A percentile compares a stretch with the other conserved stretches of the same genome.
Evolutionary conservation across 1,284 basidiomycete genomes (phyloP).

Genomic region (Lignosus rhinocerotis): DNA sequence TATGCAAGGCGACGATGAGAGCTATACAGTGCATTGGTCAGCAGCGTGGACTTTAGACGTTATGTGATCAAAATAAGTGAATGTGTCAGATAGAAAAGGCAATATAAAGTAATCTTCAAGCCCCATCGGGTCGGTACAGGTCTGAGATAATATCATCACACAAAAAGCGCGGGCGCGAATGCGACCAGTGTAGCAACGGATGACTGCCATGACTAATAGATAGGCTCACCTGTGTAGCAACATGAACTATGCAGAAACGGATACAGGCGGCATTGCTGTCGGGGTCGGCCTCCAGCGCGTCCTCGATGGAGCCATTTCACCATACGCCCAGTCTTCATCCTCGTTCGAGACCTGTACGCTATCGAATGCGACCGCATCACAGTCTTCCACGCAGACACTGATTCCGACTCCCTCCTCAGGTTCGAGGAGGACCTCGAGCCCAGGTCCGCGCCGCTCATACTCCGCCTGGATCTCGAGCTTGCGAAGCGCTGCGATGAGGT

Average conservation of each 20-base stretch:
- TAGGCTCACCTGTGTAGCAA: conserved; percentile 25
- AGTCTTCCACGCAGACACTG: conserved; percentile 74
- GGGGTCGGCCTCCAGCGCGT: conserved; percentile 51
- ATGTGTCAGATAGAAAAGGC: conserved; percentile 39
- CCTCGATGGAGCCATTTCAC: conserved; percentile 50
- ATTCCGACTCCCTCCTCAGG: conserved; percentile 72
- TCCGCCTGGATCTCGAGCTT: conserved; percentile 56
- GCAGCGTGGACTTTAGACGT: not conserved
- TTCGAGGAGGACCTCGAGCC: conserved; percentile 60
- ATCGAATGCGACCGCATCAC: conserved; percentile 31
- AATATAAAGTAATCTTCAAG: conserved; percentile 40
- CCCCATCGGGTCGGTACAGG: conserved; percentile 44
- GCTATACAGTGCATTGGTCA: conserved; percentile 3
- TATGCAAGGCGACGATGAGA: not conserved
- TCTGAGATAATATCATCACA: conserved; percentile 46
- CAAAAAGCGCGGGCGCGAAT: conserved; percentile 1
- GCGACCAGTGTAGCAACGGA: not conserved
- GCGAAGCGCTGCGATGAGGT: conserved; percentile 79
- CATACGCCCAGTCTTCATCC: conserved; percentile 60
- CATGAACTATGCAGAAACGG: conserved; percentile 21
- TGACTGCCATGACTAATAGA: conserved; percentile 1
- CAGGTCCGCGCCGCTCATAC: conserved; percentile 33
- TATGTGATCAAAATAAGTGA: conserved; percentile 6
- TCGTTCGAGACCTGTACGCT: conserved; percentile 29
- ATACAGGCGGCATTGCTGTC: conserved; percentile 26